phyloP scores from a whole-genome alignment of 352 stramenopile species.

The Globisporangium takayamanum region DNA sequence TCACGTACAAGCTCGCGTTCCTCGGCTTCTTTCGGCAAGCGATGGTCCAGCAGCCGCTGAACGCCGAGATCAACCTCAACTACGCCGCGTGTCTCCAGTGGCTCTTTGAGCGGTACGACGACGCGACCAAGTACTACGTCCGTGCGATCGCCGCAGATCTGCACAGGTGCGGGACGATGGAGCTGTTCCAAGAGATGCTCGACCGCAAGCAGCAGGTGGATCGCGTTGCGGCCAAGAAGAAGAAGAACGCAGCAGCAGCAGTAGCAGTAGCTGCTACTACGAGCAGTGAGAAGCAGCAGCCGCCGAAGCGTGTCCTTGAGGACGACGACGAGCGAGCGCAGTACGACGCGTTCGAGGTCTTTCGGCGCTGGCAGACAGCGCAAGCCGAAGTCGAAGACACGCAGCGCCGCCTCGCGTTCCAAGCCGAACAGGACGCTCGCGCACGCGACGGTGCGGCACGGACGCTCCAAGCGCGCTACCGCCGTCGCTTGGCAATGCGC shows the following conservation, averaged over 20 bases:
- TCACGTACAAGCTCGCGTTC: conserved; percentile 74
- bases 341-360: conserved; percentile 60
- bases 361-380: conserved; percentile 59
- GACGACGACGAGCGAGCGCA: conserved; percentile 13
- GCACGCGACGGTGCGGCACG: conserved; percentile 30
- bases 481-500: conserved; percentile 44
- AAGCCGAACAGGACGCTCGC: conserved; percentile 19
- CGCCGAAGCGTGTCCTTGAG: no score
- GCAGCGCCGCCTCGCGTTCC: conserved; percentile 18
- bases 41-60: conserved; percentile 51
- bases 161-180: conserved; percentile 50
- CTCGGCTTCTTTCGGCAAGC: conserved; percentile 75
- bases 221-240: no score
- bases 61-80: conserved; percentile 67
- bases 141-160: conserved; percentile 54
- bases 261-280: no score
- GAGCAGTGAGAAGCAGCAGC: no score
- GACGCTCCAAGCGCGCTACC: conserved; percentile 65
- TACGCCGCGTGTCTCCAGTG: conserved; percentile 72
- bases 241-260: no score
- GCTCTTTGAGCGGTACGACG: conserved; percentile 61
- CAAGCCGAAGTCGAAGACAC: conserved; percentile 52
- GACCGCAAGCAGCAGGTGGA: conserved; percentile 22
- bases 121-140: conserved; percentile 59
- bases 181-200: conserved; percentile 78